Percentiles rank a stretch among this genome's conserved stretches.
phyloP scores from a whole-genome alignment of 805 yeast species.

The Kodamaea sagamina region DNA sequence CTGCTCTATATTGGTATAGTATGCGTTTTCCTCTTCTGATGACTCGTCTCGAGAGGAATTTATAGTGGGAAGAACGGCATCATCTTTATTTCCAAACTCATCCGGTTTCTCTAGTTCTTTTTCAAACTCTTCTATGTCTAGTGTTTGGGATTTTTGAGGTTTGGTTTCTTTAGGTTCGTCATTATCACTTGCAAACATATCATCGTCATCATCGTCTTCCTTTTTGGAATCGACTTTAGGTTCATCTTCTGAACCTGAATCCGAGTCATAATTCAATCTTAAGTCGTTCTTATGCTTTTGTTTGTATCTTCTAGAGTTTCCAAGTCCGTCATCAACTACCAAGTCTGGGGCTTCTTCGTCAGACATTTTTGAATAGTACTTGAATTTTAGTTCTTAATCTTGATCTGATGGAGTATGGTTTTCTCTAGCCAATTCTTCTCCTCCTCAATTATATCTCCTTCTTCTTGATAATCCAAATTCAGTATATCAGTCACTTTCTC shows the following conservation, averaged over 20 bases:
- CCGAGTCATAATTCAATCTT: constrained; percentile 27
- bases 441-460: too few species aligned
- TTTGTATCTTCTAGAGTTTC: constrained; percentile 16
- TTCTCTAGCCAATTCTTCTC: too few species aligned
- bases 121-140: constrained; percentile 43
- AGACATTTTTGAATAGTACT: too few species aligned
- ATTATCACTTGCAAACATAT: constrained; percentile 44
- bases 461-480: background rate
- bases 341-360: constrained; percentile 7
- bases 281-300: constrained; percentile 19
- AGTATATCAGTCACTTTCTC: background rate
- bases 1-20: constrained; percentile 33
- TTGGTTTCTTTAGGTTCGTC: constrained; percentile 28
- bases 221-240: constrained; percentile 9
- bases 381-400: too few species aligned
- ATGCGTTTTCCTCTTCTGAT: constrained; percentile 11
- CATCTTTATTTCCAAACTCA: constrained; percentile 30
- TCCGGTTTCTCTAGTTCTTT: constrained; percentile 18
- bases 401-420: too few species aligned
- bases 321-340: constrained; percentile 15
- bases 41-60: too few species aligned
- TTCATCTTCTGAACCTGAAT: constrained; percentile 21
- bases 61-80: too few species aligned
- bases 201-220: constrained; percentile 41
- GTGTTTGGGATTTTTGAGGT: constrained; percentile 8